Evolutionary conservation across 2,329 filamentous ascomycete genomes (phyloP), one percentile per base, ranked within the genome.

Genomic region (Aspergillus sp.): DNA sequence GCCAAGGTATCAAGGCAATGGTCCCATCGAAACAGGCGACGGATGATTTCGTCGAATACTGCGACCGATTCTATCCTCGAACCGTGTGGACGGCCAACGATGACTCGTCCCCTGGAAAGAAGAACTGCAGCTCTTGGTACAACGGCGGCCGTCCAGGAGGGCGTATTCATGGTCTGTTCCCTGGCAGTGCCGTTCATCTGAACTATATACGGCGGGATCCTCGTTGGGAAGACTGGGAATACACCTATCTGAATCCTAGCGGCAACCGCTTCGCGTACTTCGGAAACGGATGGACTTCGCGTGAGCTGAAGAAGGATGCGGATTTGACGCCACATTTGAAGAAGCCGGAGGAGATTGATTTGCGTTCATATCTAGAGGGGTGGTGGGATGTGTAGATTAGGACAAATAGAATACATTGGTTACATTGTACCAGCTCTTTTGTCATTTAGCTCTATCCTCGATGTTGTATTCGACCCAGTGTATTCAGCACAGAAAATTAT

Each of bases 101-200:
- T 21, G 62, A 66, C 47, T 55, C 34, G 68, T 86, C 51, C 76
- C 78, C 0, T 5, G 58, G 56, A 2, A 53, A 59, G 31, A 83
- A 86, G 48, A 81, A 82, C 51, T 90, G 87, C 65, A 84, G 81
- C 38, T 87, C 83, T 0, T 90, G 88, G 88, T 88, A 87, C 54
- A 90, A 90, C 54, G 84, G 87, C 11, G 84, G 83, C 0, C 71
- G 72, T 5, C 80, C 85, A 0, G 86, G 86, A 0, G 80, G 77
- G 0, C 74, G 85, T 3, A 84, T 90, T 20, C 84, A 88, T 56
- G 87, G 86, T 0, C 64, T 88, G 5, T 91, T 87, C 81, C 88
- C 87, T 0, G 87, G 87, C 0, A 87, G 83, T 58, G 85, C 85
- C 1, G 75, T 80, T 0, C 84, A 88, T 59, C 71, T 84, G 29